A percentile compares a stretch with the other conserved stretches of the same genome.
Conservation (phyloP, 169 alveolate species). For the Plasmodium vivax region DNA sequence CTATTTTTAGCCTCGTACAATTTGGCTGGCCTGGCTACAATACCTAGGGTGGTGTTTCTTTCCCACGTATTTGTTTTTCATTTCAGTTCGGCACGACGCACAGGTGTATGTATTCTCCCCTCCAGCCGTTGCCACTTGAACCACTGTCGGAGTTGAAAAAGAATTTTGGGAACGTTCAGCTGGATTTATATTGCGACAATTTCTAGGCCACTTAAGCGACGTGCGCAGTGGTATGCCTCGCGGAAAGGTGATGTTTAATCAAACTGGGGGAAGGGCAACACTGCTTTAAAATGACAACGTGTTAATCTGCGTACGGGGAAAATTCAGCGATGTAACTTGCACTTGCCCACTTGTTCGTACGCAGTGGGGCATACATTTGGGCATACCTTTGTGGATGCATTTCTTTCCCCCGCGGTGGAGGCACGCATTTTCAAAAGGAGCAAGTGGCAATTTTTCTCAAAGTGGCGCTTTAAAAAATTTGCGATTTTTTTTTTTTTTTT, state of each 20-base stretch:
- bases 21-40: background rate
- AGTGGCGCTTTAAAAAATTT: background rate
- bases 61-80: background rate
- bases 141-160: background rate
- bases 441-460: background rate
- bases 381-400: background rate
- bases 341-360: background rate
- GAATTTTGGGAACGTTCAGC: background rate
- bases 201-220: background rate
- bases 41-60: background rate
- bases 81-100: background rate
- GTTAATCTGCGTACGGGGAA: background rate
- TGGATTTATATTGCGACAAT: background rate
- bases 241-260: background rate
- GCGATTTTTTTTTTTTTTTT: background rate
- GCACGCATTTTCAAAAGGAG: background rate
- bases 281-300: background rate
- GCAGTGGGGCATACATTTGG: background rate
- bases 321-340: background rate
- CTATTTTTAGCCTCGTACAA: background rate
- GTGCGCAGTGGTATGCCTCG: background rate
- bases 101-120: background rate
- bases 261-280: background rate
- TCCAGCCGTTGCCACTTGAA: background rate
- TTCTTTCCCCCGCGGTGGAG: background rate